Percentiles rank a stretch among this genome's conserved stretches.
phyloP scores from a whole-genome alignment of 768 basidiomycete genomes.

The Symmetrospora coprosmae region DNA sequence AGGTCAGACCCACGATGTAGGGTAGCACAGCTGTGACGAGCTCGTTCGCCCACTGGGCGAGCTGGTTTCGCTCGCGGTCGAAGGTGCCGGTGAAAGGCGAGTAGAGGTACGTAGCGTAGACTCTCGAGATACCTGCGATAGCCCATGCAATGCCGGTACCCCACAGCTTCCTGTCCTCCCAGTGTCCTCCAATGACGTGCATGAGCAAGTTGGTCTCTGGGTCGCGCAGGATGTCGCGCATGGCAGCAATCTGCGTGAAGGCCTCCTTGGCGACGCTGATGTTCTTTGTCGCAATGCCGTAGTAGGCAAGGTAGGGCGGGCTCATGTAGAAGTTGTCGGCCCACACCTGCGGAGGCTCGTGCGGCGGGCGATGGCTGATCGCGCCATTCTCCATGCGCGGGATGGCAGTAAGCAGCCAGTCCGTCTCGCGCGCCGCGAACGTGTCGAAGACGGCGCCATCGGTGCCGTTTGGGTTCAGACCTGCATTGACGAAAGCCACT shows the following conservation, averaged over 20 bases:
- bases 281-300: constrained; percentile 49
- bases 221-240: constrained; percentile 53
- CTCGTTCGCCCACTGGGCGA: constrained; percentile 31
- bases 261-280: constrained; percentile 50
- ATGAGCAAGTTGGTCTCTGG: constrained; percentile 47
- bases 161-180: constrained; percentile 54
- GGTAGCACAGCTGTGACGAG: constrained; percentile 26
- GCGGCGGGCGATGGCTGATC: constrained; percentile 51
- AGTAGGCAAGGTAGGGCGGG: constrained; percentile 49
- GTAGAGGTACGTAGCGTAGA: constrained; percentile 55
- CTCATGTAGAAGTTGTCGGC: constrained; percentile 7
- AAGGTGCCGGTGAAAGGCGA: constrained; percentile 42
- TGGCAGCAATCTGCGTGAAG: constrained; percentile 57
- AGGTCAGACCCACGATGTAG: not conserved
- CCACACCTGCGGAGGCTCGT: constrained; percentile 1
- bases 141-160: constrained; percentile 54
- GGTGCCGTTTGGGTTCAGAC: not conserved
- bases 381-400: constrained; percentile 45
- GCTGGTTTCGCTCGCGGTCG: constrained; percentile 29
- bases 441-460: not conserved
- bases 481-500: constrained; percentile 18
- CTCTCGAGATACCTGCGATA: constrained; percentile 70
- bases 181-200: constrained; percentile 53
- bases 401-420: constrained; percentile 34
- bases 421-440: constrained; percentile 46